Percentiles rank a stretch among this genome's conserved stretches.
Conservation (phyloP, 257 asterid genomes). For the Echium plantagineum region DNA sequence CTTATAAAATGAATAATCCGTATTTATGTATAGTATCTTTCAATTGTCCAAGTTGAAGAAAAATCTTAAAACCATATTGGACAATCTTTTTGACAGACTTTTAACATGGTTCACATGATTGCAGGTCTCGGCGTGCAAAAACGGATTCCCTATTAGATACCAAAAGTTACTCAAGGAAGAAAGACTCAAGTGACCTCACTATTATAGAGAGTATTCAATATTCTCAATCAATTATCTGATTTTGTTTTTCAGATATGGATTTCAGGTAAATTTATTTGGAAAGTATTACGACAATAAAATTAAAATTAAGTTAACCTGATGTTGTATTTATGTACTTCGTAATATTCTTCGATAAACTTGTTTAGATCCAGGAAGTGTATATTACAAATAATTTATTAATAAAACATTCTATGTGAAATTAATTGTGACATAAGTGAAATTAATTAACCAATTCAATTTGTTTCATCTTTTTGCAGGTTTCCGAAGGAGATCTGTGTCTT, state of each 20-base stretch:
- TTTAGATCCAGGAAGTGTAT: too few relatives aligned
- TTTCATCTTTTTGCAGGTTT: constrained; percentile 15
- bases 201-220: not conserved
- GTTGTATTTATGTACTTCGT: too few relatives aligned
- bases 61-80: not conserved
- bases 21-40: too few relatives aligned
- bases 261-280: constrained; percentile 32
- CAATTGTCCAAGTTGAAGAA: not conserved
- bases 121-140: constrained; percentile 83
- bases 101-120: constrained; percentile 13
- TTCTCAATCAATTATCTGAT: constrained; percentile 9
- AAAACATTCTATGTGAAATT: too few relatives aligned
- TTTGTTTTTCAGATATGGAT: constrained; percentile 12
- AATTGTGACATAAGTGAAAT: too few relatives aligned
- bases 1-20: too few relatives aligned
- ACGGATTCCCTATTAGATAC: constrained; percentile 47
- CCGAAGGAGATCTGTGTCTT: constrained; percentile 25
- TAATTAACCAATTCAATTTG: not conserved
- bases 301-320: too few relatives aligned
- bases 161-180: constrained; percentile 50
- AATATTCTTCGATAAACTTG: too few relatives aligned
- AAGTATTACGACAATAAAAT: not conserved
- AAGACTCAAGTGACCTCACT: constrained; percentile 30
- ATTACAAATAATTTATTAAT: too few relatives aligned
- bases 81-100: not conserved